Percentiles rank a stretch among this genome's conserved stretches.
phyloP scores from a whole-genome alignment of 2,329 filamentous ascomycete genomes.

The Chrysosporium queenslandicum region DNA sequence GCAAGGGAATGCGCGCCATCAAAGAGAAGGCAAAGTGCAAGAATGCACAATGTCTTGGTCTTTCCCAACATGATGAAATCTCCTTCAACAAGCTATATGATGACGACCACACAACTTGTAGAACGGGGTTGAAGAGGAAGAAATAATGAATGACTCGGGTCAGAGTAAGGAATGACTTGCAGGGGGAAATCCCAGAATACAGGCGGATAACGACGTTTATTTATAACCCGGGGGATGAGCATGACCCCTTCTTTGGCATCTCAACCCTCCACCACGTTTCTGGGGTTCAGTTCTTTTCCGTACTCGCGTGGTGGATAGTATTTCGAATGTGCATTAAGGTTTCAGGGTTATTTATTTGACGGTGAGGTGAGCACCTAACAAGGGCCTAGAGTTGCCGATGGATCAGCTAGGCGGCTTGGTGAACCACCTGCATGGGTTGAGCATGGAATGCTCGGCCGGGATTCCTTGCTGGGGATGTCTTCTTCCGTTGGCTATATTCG shows the following conservation, averaged over 20 bases:
- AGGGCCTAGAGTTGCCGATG: neutral
- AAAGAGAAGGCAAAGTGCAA: slow-evolving; percentile 7
- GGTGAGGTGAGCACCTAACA: too few relatives aligned
- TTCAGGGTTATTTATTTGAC: too few relatives aligned
- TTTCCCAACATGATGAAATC: slow-evolving; percentile 3
- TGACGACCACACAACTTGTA: neutral
- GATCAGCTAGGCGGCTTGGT: neutral
- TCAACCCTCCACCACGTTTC: too few relatives aligned
- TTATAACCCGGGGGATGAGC: neutral
- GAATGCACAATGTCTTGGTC: slow-evolving; percentile 3
- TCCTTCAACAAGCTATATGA: neutral
- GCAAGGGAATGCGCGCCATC: neutral
- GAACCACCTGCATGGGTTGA: neutral
- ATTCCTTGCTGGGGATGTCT: neutral
- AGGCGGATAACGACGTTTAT: neutral
- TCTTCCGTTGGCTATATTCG: neutral
- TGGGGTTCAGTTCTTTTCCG: too few relatives aligned
- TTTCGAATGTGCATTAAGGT: neutral
- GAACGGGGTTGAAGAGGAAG: too few relatives aligned
- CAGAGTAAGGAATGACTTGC: neutral
- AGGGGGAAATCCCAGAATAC: neutral
- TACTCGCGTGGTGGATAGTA: neutral
- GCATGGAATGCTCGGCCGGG: neutral
- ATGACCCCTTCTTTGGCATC: neutral
- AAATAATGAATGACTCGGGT: neutral